These are phyloP conservation scores for Talaromyces marneffei DNA, from an alignment of 2,329 filamentous ascomycete species.

Conservation along the genomic window DNA sequence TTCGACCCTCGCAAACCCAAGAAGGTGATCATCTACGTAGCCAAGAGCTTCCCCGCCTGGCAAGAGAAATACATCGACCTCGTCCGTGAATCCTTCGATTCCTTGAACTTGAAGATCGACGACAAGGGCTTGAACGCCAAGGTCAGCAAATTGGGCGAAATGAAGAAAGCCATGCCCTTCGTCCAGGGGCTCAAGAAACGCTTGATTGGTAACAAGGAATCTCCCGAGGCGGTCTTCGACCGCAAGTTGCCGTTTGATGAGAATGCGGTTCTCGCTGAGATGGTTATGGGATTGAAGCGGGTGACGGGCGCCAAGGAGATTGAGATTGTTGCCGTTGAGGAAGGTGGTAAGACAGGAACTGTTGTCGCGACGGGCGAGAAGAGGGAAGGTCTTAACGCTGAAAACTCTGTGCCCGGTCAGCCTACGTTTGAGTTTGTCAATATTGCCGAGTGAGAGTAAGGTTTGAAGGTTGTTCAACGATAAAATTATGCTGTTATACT, in stretches of 20 bases:
- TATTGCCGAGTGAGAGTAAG: conserved; percentile 45
- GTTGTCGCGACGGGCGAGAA: conserved; percentile 48
- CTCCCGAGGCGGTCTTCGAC: conserved; percentile 64
- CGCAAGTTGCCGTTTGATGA: conserved; percentile 86
- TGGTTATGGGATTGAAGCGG: conserved; percentile 73
- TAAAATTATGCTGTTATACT: background rate
- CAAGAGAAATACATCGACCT: conserved; percentile 85
- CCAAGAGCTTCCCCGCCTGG: conserved; percentile 77
- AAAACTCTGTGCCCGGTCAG: conserved; percentile 71
- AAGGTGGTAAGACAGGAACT: conserved; percentile 46
- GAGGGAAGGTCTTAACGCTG: conserved; percentile 57
- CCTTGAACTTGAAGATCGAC: conserved; percentile 57
- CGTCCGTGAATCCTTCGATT: conserved; percentile 64
- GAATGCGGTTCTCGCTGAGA: conserved; percentile 65
- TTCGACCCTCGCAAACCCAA: conserved; percentile 92
- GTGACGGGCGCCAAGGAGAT: conserved; percentile 65
- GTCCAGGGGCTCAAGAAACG: conserved; percentile 81
- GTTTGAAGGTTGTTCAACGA: background rate
- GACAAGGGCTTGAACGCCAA: conserved; percentile 75
- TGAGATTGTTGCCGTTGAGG: conserved; percentile 65
- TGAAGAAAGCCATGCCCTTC: conserved; percentile 98
- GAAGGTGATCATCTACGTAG: conserved; percentile 80
- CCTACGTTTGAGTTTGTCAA: conserved; percentile 86
- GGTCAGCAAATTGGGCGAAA: conserved; percentile 70
- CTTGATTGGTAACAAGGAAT: conserved; percentile 62